Percentiles rank a stretch among this genome's conserved stretches.
phyloP scores from a whole-genome alignment of 768 basidiomycete genomes.

The Tylopilus rubrobrunneus region DNA sequence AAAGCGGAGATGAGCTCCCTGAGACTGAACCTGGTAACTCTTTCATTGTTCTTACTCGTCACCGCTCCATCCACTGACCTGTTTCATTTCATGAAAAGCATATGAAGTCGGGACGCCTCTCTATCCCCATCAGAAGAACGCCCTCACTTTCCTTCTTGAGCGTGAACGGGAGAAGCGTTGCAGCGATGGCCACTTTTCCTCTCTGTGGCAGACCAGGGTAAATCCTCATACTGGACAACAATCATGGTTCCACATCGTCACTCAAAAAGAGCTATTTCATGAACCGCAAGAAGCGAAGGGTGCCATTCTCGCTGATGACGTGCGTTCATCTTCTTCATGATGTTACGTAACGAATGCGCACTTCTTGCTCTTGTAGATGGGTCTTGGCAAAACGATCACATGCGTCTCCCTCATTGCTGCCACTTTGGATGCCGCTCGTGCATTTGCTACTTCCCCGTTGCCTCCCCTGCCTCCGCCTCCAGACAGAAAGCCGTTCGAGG shows the following conservation, averaged over 20 bases:
- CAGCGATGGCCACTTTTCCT: conserved; percentile 58
- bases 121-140: conserved; percentile 98
- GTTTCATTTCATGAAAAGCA: conserved; percentile 36
- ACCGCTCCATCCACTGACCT: conserved; percentile 12
- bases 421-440: conserved; percentile 66
- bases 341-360: conserved; percentile 14
- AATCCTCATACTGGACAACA: conserved; percentile 44
- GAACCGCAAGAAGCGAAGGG: conserved; percentile 77
- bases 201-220: conserved; percentile 62
- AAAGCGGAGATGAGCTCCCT: conserved; percentile 78
- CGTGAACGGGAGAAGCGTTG: conserved; percentile 67
- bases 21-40: conserved; percentile 83
- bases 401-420: conserved; percentile 91
- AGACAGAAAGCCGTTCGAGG: conserved; percentile 29
- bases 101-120: conserved; percentile 76
- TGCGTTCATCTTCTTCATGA: conserved; percentile 39
- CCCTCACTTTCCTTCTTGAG: conserved; percentile 90
- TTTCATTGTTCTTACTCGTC: conserved; percentile 13
- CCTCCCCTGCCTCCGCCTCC: conserved; percentile 41
- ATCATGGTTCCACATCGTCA: conserved; percentile 84
- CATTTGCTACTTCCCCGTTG: conserved; percentile 59
- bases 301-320: conserved; percentile 95
- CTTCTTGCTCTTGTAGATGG: conserved; percentile 62
- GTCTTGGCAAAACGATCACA: conserved; percentile 95
- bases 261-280: conserved; percentile 66